Conservation (phyloP, 2,329 filamentous ascomycete genomes). For the Fusarium acutatum region DNA sequence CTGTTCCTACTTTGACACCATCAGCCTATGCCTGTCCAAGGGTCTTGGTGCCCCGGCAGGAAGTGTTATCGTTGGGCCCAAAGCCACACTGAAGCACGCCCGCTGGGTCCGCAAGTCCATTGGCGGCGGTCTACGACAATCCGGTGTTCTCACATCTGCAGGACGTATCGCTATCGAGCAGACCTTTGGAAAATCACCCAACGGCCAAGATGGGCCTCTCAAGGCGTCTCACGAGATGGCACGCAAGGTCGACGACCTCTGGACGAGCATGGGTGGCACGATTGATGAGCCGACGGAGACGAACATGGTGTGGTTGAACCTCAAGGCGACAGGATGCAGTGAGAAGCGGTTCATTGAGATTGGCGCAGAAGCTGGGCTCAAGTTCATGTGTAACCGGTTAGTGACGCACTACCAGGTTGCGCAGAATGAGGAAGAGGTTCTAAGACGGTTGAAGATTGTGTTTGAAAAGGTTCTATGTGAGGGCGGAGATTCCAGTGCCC, state of each 20-base stretch:
- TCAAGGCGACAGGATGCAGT: slow-evolving; percentile 65
- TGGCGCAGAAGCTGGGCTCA: slow-evolving; percentile 54
- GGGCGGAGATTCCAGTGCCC: slow-evolving; percentile 1
- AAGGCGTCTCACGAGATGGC: slow-evolving; percentile 69
- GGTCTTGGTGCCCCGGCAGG: slow-evolving; percentile 84
- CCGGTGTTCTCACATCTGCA: slow-evolving; percentile 76
- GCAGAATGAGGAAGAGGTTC: slow-evolving; percentile 65
- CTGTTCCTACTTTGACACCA: slow-evolving; percentile 74
- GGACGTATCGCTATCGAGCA: slow-evolving; percentile 72
- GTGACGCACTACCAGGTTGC: slow-evolving; percentile 70
- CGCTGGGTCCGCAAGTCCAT: slow-evolving; percentile 71
- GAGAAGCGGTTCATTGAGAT: slow-evolving; percentile 50
- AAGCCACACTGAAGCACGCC: slow-evolving; percentile 48
- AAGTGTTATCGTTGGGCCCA: slow-evolving; percentile 71
- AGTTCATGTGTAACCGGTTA: slow-evolving; percentile 51
- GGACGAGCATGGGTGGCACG: slow-evolving; percentile 75
- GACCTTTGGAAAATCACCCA: slow-evolving; percentile 51
- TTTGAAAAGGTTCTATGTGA: slow-evolving; percentile 54
- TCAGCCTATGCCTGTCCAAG: slow-evolving; percentile 84
- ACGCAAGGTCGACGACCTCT: slow-evolving; percentile 71
- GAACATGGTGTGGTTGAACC: slow-evolving; percentile 91
- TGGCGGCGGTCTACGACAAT: slow-evolving; percentile 77
- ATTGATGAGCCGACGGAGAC: slow-evolving; percentile 77
- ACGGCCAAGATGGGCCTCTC: slow-evolving; percentile 64
- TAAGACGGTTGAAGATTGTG: slow-evolving; percentile 63